Evolutionary conservation across 768 basidiomycete species (phyloP).

Genomic region (Inosperma sp.): DNA sequence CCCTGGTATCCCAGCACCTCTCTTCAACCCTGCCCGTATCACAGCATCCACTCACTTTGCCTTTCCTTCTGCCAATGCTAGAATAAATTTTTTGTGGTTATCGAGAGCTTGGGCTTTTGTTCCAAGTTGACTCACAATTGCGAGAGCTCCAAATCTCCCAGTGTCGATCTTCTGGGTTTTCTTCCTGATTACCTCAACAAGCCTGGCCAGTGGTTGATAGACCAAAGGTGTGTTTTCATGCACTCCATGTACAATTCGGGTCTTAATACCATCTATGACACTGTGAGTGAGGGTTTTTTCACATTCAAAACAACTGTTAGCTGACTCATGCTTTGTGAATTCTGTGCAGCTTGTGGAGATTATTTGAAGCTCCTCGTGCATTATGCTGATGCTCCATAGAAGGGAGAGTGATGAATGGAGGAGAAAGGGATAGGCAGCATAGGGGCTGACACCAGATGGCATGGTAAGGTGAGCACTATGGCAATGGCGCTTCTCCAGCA

Average conservation of each 20-base stretch:
- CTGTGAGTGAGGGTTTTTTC: neutral
- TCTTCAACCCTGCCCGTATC: conserved; percentile 7
- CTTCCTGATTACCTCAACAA: neutral
- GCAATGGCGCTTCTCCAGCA: neutral
- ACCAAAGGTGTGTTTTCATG: neutral
- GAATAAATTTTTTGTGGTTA: conserved; percentile 16
- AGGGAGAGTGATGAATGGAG: neutral
- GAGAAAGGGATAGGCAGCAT: neutral
- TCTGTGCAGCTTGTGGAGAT: neutral
- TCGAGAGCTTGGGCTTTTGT: conserved; percentile 11
- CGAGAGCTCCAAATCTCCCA: conserved; percentile 8
- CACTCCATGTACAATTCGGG: neutral
- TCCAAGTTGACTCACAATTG: conserved; percentile 11
- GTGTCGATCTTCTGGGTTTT: conserved; percentile 2
- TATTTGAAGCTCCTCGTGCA: neutral
- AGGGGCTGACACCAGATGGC: neutral
- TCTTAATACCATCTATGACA: neutral
- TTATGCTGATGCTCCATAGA: neutral
- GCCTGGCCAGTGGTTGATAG: neutral
- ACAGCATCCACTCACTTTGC: conserved; percentile 15
- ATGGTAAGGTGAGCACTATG: neutral
- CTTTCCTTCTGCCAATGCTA: conserved; percentile 19
- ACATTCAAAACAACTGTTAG: neutral
- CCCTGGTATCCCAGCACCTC: conserved; percentile 10
- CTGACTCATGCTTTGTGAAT: neutral